Evolutionary conservation across 257 asterid species (phyloP), one percentile per base, ranked within the genome.

Genomic region (Penstemon eatonii): DNA sequence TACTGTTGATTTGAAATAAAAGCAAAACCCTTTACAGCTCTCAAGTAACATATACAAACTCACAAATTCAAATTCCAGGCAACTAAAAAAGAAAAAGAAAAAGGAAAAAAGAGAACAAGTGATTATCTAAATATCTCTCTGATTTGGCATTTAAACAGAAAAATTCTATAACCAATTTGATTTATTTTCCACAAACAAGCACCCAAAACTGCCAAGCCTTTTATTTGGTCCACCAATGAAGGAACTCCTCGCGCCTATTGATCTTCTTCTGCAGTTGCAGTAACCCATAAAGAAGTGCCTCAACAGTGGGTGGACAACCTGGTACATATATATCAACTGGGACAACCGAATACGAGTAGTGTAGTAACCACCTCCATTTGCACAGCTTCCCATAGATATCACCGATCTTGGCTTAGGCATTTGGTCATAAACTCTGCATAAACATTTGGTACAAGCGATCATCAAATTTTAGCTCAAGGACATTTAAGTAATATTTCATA

Each of bases 381-480:
- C 98, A 59, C 97, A 93, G 89, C 97, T 93, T 69, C 98, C 98
- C 98, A 93, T 93, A 3, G 97, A 93, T 71, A 93, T 87, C 8
- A 90, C 98, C 97, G 97, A 90, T 86, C 98, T 87, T 54, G 98
- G 98, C 85, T 93, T 97, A 1, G 98, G 98, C 98, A 93, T 93
- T 81, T 93, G 98, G 80, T 90, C 97, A 37, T 93, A 93, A 65
- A 90, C 98, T 65, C 97, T 93, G 84, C 84, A 74, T 18, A 39
- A 67, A 75, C 43, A 70, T 9, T 72, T 63, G 33, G 33, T 25
- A 25, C 33, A 25, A 25, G 33, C 33, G 33, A 25, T 25, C 33
- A 25, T 25, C 33, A 25, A 25, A 25, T 25, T 25, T 25, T 25
- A 25, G 33, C 33, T 25, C 33, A 25, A 25, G 33, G 33, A 2